Evolutionary conservation across 495 filamentous ascomycete species (phyloP), one percentile per base, ranked within the genome.

Genomic region (Aspergillus bertholletiae): DNA sequence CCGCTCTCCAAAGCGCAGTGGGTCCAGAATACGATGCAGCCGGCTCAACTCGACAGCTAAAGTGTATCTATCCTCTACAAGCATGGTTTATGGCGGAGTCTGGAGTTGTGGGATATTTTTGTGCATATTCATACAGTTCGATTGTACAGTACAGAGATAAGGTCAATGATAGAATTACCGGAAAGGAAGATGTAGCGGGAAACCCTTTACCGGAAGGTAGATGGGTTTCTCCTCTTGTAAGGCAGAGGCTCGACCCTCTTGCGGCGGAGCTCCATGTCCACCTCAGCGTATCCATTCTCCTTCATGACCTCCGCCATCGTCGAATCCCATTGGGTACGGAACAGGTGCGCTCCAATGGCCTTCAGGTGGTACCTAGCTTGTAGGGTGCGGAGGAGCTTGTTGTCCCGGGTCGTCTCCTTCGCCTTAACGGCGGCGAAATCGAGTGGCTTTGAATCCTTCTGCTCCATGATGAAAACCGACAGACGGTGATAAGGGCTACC

Each of bases 401-500:
- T 79, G 32, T 92, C 84, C 35, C 90, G 69, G 47, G 72, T 65
- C 13, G 64, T 65, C 53, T 72, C 67, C 58, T 72, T 73, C 53
- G 77, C 73, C 59, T 82, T 80, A n/a, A 92, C 64, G 15, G 75
- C 68, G 7, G 66, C 75, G 30, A 82, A 70, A 62, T 95, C 85
- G 39, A 96, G 59, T 1, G 69, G 71, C 53, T 77, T 58, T 22
- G 79, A 82, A 22, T 82, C 71, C 37, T 80, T 75, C 73, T 99
- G 94, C 72, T 92, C 79, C 28, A 97, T 75, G 45, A 97, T 76
- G 69, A 96, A 89, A 46, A 97, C 65, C 26, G 82, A 81, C 32
- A 96, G 78, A 47, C 94, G 88, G 74, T 97, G 95, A 69, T 97
- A 97, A 2, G 91, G 91, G 15, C 84, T 80, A 45, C 94, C 94